Evolutionary conservation across 139 green algal species (phyloP), one percentile per base, ranked within the genome.

Genomic region (Chlorella sp.): DNA sequence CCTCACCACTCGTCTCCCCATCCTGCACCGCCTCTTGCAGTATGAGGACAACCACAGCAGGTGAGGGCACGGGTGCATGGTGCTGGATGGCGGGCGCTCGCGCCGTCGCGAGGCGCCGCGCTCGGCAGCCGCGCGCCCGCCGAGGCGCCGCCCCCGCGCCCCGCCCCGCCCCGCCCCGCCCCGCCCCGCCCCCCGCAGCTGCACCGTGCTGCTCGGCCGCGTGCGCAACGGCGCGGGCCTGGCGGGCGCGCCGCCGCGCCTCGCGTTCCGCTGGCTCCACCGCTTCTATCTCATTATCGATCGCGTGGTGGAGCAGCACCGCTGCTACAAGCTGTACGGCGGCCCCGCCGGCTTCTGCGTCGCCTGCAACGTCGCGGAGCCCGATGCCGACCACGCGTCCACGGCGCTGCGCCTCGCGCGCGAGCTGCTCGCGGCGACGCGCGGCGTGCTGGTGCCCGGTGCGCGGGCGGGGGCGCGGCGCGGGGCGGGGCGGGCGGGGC

Each of bases 241-340:
- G 53, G 38, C 66, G 53, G 19, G 36, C 51, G 29, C 56, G 40
- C 53, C 41, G 1, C 14, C 53, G 38, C 53, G 66, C n/a, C 38
- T 67, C 40, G 53, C 65, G 53, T 75, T 75, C 53, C 69, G 69
- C 9, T 75, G 69, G 69, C 69, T 75, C 31, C 69, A 75, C 38
- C 69, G 69, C 69, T 75, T 75, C 40, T 75, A 75, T n/a, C 69
- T 75, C 0, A 53, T 75, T 53, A 27, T 75, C 14, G 69, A 75
- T 29, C 69, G 69, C 69, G 66, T 75, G 7, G 69, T 53, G 0
- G 69, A 75, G 38, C 69, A 75, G 69, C 69, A 75, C 53, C 25
- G 69, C 27, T 53, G 21, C 7, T 75, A 75, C 69, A 75, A 75
- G 69, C 69, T 75, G 51, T 75, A 75, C 23, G 69, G 69, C 53